Percentiles rank a stretch among this genome's conserved stretches.
Conservation (phyloP, 257 asterid species). For the Coffea eugenioides region DNA sequence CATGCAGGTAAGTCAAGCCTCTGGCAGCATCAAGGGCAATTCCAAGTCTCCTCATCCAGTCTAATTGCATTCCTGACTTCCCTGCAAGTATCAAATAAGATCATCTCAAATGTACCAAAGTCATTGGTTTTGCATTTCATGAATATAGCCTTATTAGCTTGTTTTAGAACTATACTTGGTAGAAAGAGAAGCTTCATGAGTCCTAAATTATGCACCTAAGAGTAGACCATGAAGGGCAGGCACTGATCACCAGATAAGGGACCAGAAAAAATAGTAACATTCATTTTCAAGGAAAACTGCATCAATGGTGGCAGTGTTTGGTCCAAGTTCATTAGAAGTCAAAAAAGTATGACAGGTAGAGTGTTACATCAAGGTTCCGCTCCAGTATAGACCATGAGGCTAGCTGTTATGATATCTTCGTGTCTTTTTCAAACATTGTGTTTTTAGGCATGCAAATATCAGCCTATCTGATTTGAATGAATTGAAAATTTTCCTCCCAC, state of each 20-base stretch:
- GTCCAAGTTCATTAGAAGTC: not conserved
- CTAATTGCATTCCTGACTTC: conserved; percentile 48
- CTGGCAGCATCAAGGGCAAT: conserved; percentile 81
- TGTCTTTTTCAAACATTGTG: not conserved
- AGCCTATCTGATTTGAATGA: not conserved
- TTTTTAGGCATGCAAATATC: not conserved
- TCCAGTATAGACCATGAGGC: not conserved
- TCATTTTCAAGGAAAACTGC: not conserved
- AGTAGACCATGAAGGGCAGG: not conserved
- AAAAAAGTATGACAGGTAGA: not conserved
- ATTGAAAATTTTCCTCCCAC: not conserved
- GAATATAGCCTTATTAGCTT: not conserved
- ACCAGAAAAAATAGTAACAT: no score
- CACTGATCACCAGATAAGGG: not conserved
- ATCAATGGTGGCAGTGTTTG: not conserved
- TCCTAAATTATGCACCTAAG: not conserved
- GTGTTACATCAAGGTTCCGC: not conserved
- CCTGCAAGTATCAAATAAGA: conserved; percentile 32
- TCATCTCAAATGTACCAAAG: not conserved
- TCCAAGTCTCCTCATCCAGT: conserved; percentile 61
- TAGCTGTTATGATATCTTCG: not conserved
- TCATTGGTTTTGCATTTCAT: not conserved
- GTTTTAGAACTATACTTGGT: not conserved
- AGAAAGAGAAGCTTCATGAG: not conserved
- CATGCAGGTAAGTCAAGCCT: conserved; percentile 80